Conservation (phyloP, 1,139 yeast species). For the Zygosaccharomyces sapae region DNA sequence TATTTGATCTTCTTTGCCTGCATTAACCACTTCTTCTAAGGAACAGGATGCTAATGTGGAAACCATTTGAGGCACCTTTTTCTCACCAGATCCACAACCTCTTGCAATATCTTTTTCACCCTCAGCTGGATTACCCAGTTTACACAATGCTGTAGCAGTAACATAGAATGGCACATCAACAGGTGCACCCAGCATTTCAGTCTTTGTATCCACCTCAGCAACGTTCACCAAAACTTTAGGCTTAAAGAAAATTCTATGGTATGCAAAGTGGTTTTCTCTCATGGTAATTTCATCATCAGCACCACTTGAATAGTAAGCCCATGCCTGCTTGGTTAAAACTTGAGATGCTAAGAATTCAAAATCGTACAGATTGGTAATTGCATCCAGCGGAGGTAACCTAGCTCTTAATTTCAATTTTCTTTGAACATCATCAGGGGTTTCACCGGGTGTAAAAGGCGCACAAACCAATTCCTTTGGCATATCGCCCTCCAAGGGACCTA, state of each 20-base stretch:
- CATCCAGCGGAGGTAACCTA: conserved; percentile 37
- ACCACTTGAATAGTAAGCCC: conserved; percentile 91
- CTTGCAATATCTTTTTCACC: conserved; percentile 77
- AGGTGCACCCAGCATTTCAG: conserved; percentile 52
- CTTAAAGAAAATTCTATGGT: conserved; percentile 78
- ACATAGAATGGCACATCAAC: conserved; percentile 68
- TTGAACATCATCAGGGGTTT: conserved; percentile 51
- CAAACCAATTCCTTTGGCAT: conserved; percentile 31
- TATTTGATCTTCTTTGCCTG: conserved; percentile 45
- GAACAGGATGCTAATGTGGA: conserved; percentile 76
- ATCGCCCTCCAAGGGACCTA: conserved; percentile 42
- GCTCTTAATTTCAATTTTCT: conserved; percentile 48
- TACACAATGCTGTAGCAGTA: conserved; percentile 77
- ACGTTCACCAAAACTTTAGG: conserved; percentile 72
- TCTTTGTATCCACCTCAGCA: conserved; percentile 47
- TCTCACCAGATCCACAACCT: conserved; percentile 60
- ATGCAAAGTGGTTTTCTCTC: conserved; percentile 85
- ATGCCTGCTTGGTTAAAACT: conserved; percentile 69
- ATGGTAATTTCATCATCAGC: conserved; percentile 88
- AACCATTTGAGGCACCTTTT: conserved; percentile 71
- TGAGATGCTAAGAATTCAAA: conserved; percentile 82
- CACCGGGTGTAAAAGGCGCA: conserved; percentile 36
- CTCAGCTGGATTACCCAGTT: conserved; percentile 67
- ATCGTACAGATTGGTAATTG: conserved; percentile 34
- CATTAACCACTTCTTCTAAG: conserved; percentile 64